These are phyloP conservation scores for Monosporascus cannonballus DNA, from an alignment of 2,329 filamentous ascomycete genomes.

Conservation along the genomic window DNA sequence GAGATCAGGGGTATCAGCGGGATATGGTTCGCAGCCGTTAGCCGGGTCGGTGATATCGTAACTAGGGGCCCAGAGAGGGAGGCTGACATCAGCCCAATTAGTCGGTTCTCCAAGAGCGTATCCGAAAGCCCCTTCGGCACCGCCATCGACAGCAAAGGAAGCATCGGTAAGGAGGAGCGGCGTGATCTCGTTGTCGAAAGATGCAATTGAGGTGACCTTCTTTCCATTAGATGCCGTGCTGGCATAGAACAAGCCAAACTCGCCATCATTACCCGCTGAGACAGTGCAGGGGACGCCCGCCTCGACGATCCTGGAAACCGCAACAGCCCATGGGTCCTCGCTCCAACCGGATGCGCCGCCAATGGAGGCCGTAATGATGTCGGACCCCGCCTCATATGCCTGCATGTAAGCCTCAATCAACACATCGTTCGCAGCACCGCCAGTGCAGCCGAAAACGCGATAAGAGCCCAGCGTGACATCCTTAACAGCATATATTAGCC, in stretches of 20 bases:
- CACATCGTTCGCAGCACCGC: conserved; percentile 46
- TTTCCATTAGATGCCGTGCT: conserved; percentile 42
- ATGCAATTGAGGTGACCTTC: conserved; percentile 41
- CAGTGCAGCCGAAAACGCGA: conserved; percentile 51
- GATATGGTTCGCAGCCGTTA: conserved; percentile 47
- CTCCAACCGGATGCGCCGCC: conserved; percentile 46
- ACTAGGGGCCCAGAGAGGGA: conserved; percentile 44
- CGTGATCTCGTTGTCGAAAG: conserved; percentile 40
- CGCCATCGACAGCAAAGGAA: conserved; percentile 33
- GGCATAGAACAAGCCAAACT: conserved; percentile 41
- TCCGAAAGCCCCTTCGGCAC: conserved; percentile 31
- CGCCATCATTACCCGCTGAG: conserved; percentile 47
- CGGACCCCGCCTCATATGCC: conserved; percentile 53
- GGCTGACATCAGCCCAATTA: conserved; percentile 37
- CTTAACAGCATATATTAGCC: background rate
- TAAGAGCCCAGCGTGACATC: conserved; percentile 49
- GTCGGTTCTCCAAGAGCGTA: conserved; percentile 35
- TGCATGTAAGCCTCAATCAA: conserved; percentile 53
- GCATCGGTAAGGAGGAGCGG: conserved; percentile 37
- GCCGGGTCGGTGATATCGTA: conserved; percentile 41
- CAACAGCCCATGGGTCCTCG: conserved; percentile 44
- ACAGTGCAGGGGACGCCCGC: conserved; percentile 47
- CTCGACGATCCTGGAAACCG: conserved; percentile 46
- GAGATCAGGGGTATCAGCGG: conserved; percentile 50
- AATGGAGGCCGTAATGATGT: conserved; percentile 52